phyloP scores from a whole-genome alignment of 2,329 filamentous ascomycete genomes.

The Penicillium sp. region DNA sequence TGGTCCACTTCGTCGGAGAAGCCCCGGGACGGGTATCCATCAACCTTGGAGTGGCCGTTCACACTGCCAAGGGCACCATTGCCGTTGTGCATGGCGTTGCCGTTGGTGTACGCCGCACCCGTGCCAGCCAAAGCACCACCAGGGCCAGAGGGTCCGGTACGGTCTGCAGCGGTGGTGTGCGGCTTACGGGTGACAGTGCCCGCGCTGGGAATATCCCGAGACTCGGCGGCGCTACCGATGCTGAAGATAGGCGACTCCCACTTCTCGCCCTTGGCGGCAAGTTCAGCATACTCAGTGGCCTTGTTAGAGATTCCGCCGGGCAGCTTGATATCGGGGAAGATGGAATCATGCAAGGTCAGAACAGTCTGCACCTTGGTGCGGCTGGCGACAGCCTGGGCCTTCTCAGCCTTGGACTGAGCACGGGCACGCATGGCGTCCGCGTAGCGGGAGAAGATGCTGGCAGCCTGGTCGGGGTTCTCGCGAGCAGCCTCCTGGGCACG shows the following conservation, averaged over 20 bases:
- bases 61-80: neutral
- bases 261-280: conserved; percentile 78
- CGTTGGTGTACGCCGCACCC: conserved; percentile 6
- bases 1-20: conserved; percentile 30
- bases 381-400: conserved; percentile 57
- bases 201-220: conserved; percentile 60
- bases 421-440: conserved; percentile 67
- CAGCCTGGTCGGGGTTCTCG: conserved; percentile 63
- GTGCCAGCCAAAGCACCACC: neutral
- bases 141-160: conserved; percentile 6
- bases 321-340: conserved; percentile 82
- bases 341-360: conserved; percentile 81
- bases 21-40: conserved; percentile 21
- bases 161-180: conserved; percentile 39
- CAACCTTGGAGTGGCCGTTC: conserved; percentile 6
- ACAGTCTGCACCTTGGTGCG: conserved; percentile 71
- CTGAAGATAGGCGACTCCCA: conserved; percentile 95
- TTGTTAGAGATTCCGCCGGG: conserved; percentile 87
- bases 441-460: conserved; percentile 85
- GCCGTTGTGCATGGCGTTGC: conserved; percentile 7
- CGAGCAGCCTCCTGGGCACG: conserved; percentile 61
- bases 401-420: conserved; percentile 68
- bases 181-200: conserved; percentile 54
- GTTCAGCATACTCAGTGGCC: conserved; percentile 86
- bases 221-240: conserved; percentile 70